phyloP scores from a whole-genome alignment of 768 basidiomycete species.

The Pulveroboletus sp. region DNA sequence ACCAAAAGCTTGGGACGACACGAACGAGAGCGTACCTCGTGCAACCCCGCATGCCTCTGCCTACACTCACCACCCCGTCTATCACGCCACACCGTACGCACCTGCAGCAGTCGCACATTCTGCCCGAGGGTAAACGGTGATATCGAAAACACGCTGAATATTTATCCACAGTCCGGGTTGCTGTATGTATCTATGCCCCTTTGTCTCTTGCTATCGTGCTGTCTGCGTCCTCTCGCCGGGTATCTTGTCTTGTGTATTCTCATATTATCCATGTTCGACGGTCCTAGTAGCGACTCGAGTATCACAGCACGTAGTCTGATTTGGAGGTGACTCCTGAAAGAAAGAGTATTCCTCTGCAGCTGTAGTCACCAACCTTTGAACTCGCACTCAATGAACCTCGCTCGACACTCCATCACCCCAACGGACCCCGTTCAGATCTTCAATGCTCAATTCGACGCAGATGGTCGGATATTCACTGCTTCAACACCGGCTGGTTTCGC shows the following conservation, averaged over 20 bases:
- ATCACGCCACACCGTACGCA: constrained; percentile 25
- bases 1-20: constrained; percentile 70
- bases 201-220: constrained; percentile 15
- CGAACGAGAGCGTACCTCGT: constrained; percentile 34
- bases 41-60: constrained; percentile 18
- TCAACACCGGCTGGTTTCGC: constrained; percentile 80
- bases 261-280: constrained; percentile 9
- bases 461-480: constrained; percentile 74
- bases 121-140: constrained; percentile 23
- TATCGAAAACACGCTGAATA: constrained; percentile 14
- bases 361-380: constrained; percentile 10
- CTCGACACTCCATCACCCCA: constrained; percentile 76
- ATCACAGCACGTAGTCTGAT: background rate
- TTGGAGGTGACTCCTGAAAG: constrained; percentile 11
- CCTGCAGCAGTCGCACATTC: constrained; percentile 27
- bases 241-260: constrained; percentile 20
- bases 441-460: constrained; percentile 76
- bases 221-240: constrained; percentile 10
- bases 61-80: constrained; percentile 25
- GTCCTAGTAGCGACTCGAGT: constrained; percentile 5
- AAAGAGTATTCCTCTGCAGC: constrained; percentile 17
- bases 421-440: constrained; percentile 70
- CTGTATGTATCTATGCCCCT: constrained; percentile 24
- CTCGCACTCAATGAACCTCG: constrained; percentile 68
- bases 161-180: constrained; percentile 16